These are phyloP conservation scores for Paecilomyces niveus DNA, from an alignment of 2,329 filamentous ascomycete genomes.

Conservation along the genomic window DNA sequence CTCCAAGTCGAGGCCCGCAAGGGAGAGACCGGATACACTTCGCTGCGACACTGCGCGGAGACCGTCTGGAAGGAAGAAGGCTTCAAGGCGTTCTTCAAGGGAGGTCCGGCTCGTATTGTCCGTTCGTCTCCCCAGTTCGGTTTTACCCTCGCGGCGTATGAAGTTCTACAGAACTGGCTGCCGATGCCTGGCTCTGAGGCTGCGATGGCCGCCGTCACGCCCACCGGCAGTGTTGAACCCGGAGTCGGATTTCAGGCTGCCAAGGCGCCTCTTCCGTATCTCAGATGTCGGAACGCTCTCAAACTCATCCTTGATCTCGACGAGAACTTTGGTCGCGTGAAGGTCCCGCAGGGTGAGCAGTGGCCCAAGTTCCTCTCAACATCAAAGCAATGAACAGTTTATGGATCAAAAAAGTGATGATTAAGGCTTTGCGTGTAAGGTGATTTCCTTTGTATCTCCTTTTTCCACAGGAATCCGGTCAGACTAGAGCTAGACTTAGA, in stretches of 20 bases:
- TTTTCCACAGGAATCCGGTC: background rate
- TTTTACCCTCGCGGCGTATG: constrained; percentile 93
- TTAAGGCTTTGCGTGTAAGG: constrained; percentile 10
- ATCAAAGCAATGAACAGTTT: constrained; percentile 18
- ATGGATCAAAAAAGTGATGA: constrained; percentile 3
- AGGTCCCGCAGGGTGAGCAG: constrained; percentile 42
- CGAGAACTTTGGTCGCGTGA: constrained; percentile 78
- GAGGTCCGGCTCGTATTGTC: constrained; percentile 88
- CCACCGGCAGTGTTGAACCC: constrained; percentile 57
- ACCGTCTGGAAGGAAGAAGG: constrained; percentile 88
- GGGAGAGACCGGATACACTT: constrained; percentile 82
- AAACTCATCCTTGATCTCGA: constrained; percentile 95
- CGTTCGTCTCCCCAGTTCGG: constrained; percentile 96
- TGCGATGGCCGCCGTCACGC: constrained; percentile 46
- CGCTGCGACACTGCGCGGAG: constrained; percentile 73
- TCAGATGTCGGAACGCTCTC: constrained; percentile 78
- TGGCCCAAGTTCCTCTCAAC: constrained; percentile 31
- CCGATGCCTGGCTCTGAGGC: constrained; percentile 61
- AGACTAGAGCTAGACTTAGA: constrained; percentile 15
- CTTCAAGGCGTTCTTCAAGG: constrained; percentile 97
- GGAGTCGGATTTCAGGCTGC: constrained; percentile 58
- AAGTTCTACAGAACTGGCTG: constrained; percentile 73
- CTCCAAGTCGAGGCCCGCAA: constrained; percentile 96
- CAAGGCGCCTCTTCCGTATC: constrained; percentile 56
- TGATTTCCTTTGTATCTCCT: background rate